Base-by-base conservation (phyloP, 202 grass and related monocot species). In the Saccharum hybrid region DNA sequence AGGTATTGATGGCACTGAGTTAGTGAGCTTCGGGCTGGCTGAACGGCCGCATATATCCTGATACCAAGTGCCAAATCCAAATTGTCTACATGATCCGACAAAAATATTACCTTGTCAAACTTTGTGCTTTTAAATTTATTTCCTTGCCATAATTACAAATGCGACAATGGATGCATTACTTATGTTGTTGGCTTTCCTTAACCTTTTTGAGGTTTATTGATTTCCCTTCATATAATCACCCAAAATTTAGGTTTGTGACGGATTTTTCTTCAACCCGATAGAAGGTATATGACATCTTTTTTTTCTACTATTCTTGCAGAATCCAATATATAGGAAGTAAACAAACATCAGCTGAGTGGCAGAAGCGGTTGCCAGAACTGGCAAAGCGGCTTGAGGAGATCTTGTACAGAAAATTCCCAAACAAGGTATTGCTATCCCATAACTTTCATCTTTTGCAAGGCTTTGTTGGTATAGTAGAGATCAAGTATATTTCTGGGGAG, bases 341-440 rank as follows among this genome's bases (percentile, higher is more conserved):
- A 49, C 81, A 80, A 23, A 26, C 76, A 19, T 48, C 90, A 1
- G 37, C 54, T 77, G 93, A 92, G 8, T 92, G 90, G 93, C 81
- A 76, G 68, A 84, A 65, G 28, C 79, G 86, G 41, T 76, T 96
- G 45, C 90, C 90, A 23, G 86, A 89, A 76, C 59, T 96, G 28
- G 15, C 86, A 8, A 91, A n/a, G 77, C 66, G 79, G 56, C 80
- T 96, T 2, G 93, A 96, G 81, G 88, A 88, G 49, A 86, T 75
- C 39, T 80, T 96, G 82, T 92, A 57, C 72, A 91, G 85, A 56
- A 90, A 93, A 75, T 90, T 69, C 69, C 4, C 76, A 26, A 95
- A 82, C 75, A 93, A 45, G 83, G 93, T 91, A 87, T 76, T 71
- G 46, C 13, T 74, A 33, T 77, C 34, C 21, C 66, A 73, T 66